Base-by-base conservation (phyloP, 2,329 filamentous ascomycete species). In the Sarocladiaceae sp. region DNA sequence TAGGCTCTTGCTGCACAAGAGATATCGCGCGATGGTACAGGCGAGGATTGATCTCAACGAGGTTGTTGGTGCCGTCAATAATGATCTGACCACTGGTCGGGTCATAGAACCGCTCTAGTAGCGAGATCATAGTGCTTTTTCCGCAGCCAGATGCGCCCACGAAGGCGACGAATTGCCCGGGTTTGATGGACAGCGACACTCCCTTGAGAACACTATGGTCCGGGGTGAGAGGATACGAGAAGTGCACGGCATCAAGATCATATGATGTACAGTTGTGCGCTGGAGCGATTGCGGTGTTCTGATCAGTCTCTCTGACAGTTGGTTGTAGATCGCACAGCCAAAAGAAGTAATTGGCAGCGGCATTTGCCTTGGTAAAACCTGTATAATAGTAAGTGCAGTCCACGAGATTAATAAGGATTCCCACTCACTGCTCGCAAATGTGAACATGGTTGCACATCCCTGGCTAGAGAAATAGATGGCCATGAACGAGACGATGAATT, bases 91-190 rank as follows among this genome's bases (percentile, higher is more conserved):
- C 82, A 3, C 62, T 64, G 1, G 64, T 65, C 0, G 70, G 67
- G 50, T 73, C 68, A 57, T 75, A 75, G 59, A 74, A 74, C 2
- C 73, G 68, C 54, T 76, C 70, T 0, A 78, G 63, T 56, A 78
- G 67, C 13, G 76, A 73, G 50, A 86, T 73, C 52, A 82, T 78
- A 1, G 83, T 86, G 2, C 77, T 81, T 60, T 86, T 86, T 2
- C 80, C 80, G 53, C 77, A 80, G 5, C 80, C 79, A 0, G 75
- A 78, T 12, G 76, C 67, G 3, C 80, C 80, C 0, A 83, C 79
- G 18, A 82, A 67, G 0, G 78, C 80, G 2, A 77, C 68, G 47
- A 76, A 80, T 36, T 78, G 70, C 15, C 77, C 76, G 4, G 70
- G 70, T 51, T 68, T 59, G 55, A 77, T 70, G 53, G 69, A 36